Evolutionary conservation across 345 rosid species (phyloP), one percentile per base, ranked within the genome.

Genomic region (Brassica cretica): DNA sequence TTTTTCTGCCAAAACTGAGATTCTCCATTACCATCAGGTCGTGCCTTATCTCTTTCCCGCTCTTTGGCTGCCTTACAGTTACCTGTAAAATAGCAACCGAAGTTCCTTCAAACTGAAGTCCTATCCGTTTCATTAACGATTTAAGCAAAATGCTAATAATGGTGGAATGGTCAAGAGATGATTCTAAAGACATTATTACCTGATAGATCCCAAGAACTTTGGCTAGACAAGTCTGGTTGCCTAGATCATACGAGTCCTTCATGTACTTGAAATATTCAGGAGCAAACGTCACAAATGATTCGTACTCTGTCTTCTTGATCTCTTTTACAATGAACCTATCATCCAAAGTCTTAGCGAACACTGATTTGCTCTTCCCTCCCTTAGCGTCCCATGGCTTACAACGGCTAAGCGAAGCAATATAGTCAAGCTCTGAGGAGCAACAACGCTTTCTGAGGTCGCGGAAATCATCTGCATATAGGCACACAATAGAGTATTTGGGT

Each of bases 21-120:
- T 95, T 95, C 89, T 95, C 99, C 96, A 95, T 95, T 67, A 95
- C 96, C 98, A 93, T 89, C 74, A 95, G 87, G 84, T 95, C 99
- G 60, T 88, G 93, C 27, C 89, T 82, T n/a, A 67, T 71, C 83
- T 95, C 98, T 83, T 89, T 95, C 41, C 99, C 98, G 9, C 85
- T 74, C 81, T 90, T 95, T 41, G 87, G 71, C 60, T 84, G 97
- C 80, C 97, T 90, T 81, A 85, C 74, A 33, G 84, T 87, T 60
- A 95, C 99, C 99, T 95, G 85, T 33, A 82, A 37, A 78, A 73
- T 61, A 63, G 8, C 0, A 6, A 71, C 16, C 60, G 71, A 64
- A 55, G 33, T 37, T 73, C 64, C 67, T 59, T 73, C 64, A 59
- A 78, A 61, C 56, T 18, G 55, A 35, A 62, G 18, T 15, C 39